Percentiles rank a stretch among this genome's conserved stretches.
These are phyloP conservation scores for Lactifluus pinguis DNA, from an alignment of 768 basidiomycete species.

Conservation along the genomic window DNA sequence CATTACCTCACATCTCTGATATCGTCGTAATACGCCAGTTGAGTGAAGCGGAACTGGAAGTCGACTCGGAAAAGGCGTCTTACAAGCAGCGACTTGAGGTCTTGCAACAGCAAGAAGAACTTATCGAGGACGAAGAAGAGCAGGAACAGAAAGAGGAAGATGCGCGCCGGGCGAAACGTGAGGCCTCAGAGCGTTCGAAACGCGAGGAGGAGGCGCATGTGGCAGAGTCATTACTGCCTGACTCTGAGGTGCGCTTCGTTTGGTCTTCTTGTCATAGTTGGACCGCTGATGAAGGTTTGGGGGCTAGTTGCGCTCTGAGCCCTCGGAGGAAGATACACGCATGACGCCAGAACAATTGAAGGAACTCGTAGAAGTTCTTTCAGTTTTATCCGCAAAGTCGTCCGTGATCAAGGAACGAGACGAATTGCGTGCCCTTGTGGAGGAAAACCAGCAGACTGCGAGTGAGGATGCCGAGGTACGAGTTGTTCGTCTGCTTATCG, in stretches of 20 bases:
- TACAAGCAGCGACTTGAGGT: slow-evolving; percentile 99
- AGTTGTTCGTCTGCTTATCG: neutral
- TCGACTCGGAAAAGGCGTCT: slow-evolving; percentile 85
- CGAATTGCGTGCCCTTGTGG: slow-evolving; percentile 85
- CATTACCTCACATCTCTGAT: neutral
- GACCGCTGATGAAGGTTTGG: neutral
- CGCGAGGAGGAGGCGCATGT: slow-evolving; percentile 58
- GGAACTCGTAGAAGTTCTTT: slow-evolving; percentile 86
- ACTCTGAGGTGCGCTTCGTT: slow-evolving; percentile 60
- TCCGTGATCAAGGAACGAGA: slow-evolving; percentile 93
- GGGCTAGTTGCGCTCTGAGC: slow-evolving; percentile 53
- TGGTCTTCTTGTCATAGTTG: neutral
- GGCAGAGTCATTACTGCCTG: slow-evolving; percentile 78
- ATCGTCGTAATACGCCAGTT: slow-evolving; percentile 42
- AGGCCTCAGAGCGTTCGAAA: slow-evolving; percentile 56
- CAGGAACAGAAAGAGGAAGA: slow-evolving; percentile 95
- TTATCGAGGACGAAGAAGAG: slow-evolving; percentile 98
- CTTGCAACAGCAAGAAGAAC: slow-evolving; percentile 95
- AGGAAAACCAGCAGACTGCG: slow-evolving; percentile 85
- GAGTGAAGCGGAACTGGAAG: slow-evolving; percentile 94
- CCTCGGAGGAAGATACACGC: slow-evolving; percentile 59
- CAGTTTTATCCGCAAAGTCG: slow-evolving; percentile 86
- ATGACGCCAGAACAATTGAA: slow-evolving; percentile 96
- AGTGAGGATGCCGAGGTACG: slow-evolving; percentile 42
- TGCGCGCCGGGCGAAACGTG: slow-evolving; percentile 78